A percentile compares a stretch with the other conserved stretches of the same genome.
phyloP scores from a whole-genome alignment of 2,329 filamentous ascomycete species.

The Calonectria pseudoreteaudii region DNA sequence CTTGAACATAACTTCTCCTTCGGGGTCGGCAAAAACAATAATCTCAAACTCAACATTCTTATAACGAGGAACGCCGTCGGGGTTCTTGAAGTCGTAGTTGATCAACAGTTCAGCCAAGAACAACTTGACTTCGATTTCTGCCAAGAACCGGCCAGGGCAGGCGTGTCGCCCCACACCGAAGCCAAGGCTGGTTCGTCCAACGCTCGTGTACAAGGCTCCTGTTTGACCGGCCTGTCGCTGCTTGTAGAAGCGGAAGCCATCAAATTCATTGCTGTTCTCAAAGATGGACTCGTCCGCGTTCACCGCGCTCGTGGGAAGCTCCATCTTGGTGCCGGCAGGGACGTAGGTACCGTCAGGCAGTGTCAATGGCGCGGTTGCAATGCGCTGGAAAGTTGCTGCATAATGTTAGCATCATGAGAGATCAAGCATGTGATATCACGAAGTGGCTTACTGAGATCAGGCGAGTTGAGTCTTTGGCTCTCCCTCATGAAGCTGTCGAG shows the following conservation, averaged over 20 bases:
- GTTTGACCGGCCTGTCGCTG: neutral
- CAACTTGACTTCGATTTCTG: slow-evolving; percentile 3
- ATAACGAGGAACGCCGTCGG: neutral
- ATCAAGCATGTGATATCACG: neutral
- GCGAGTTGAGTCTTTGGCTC: slow-evolving; percentile 8
- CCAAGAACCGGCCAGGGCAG: slow-evolving; percentile 1
- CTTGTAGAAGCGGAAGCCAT: neutral
- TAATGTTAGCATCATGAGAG: neutral
- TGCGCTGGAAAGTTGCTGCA: neutral
- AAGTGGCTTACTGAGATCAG: neutral
- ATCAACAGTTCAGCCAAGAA: neutral
- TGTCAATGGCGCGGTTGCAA: neutral
- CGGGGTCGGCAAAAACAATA: neutral
- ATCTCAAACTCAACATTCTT: slow-evolving; percentile 2
- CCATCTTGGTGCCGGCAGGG: neutral
- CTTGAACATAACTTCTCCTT: neutral
- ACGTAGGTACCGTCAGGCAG: neutral
- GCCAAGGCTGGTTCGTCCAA: neutral
- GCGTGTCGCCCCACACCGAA: slow-evolving; percentile 5
- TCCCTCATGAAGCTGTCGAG: slow-evolving; percentile 22
- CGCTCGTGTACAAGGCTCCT: neutral
- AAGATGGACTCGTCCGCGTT: neutral
- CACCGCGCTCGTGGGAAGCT: neutral
- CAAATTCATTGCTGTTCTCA: neutral
- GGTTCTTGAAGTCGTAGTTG: slow-evolving; percentile 10